A percentile compares a stretch with the other conserved stretches of the same genome.
phyloP scores from a whole-genome alignment of 2,329 filamentous ascomycete species.

The Venturia pyrina region DNA sequence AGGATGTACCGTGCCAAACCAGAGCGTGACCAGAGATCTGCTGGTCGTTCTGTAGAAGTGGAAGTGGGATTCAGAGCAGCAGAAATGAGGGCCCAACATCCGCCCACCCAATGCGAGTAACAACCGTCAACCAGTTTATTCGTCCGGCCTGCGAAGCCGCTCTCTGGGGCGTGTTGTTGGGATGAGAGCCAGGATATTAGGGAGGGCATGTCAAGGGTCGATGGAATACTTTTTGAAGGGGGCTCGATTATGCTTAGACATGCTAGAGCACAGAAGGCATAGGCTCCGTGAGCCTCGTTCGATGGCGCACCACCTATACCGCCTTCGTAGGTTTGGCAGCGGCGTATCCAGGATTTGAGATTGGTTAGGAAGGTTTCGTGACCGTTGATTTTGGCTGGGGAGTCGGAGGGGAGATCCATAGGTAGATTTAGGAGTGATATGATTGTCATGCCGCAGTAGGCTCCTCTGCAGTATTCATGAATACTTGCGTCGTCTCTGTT shows the following conservation, averaged over 20 bases:
- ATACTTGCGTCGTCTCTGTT: slow-evolving; percentile 24
- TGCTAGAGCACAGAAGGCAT: slow-evolving; percentile 87
- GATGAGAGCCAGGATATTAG: slow-evolving; percentile 82
- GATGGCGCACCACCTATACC: slow-evolving; percentile 80
- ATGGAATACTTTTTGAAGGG: slow-evolving; percentile 63
- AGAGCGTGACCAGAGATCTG: slow-evolving; percentile 66
- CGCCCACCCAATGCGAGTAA: slow-evolving; percentile 96
- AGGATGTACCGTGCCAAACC: slow-evolving; percentile 85
- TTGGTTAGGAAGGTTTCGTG: slow-evolving; percentile 58
- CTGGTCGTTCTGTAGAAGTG: slow-evolving; percentile 14
- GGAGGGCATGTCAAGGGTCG: slow-evolving; percentile 57
- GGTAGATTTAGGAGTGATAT: slow-evolving; percentile 78
- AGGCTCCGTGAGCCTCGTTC: slow-evolving; percentile 89
- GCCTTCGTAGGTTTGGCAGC: slow-evolving; percentile 89
- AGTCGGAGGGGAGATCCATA: slow-evolving; percentile 62
- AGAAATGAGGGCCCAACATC: slow-evolving; percentile 86
- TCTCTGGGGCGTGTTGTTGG: slow-evolving; percentile 82
- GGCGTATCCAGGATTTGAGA: slow-evolving; percentile 68
- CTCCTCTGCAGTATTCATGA: slow-evolving; percentile 44
- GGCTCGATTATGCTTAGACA: slow-evolving; percentile 78
- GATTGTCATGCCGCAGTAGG: slow-evolving; percentile 81
- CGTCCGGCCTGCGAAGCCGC: slow-evolving; percentile 84
- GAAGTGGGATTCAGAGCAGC: slow-evolving; percentile 39
- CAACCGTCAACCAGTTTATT: slow-evolving; percentile 98
- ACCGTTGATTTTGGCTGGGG: slow-evolving; percentile 55